Evolutionary conservation across 2,329 filamentous ascomycete genomes (phyloP).

Genomic region (Ceratocystis destructans): DNA sequence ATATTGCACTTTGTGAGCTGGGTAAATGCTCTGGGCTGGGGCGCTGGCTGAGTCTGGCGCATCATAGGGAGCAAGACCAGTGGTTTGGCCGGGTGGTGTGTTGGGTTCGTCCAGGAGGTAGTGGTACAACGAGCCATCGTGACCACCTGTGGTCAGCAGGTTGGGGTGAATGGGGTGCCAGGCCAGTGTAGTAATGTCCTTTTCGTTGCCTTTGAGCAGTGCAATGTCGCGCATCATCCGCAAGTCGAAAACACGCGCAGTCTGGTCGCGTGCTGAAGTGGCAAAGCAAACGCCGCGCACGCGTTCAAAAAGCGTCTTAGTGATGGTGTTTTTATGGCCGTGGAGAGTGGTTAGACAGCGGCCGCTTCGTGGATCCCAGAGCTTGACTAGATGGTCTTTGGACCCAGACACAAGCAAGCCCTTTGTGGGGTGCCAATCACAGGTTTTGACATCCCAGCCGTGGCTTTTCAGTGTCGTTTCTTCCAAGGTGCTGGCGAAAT

Average conservation of each 20-base stretch:
- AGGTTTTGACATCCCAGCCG: constrained; percentile 93
- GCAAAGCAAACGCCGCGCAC: constrained; percentile 74
- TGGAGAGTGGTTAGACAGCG: constrained; percentile 87
- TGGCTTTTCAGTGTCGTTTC: constrained; percentile 83
- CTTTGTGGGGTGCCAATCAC: constrained; percentile 95
- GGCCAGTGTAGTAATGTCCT: constrained; percentile 80
- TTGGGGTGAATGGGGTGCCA: constrained; percentile 92
- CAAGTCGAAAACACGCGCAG: constrained; percentile 83
- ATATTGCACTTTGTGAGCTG: constrained; percentile 71
- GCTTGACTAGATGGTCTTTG: constrained; percentile 92
- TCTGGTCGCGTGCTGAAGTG: constrained; percentile 86
- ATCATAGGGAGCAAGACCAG: constrained; percentile 72
- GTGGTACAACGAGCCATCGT: constrained; percentile 80
- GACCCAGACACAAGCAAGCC: constrained; percentile 89
- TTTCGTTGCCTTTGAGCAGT: constrained; percentile 84
- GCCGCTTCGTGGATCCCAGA: constrained; percentile 91
- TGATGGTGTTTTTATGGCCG: constrained; percentile 94
- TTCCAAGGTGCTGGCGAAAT: constrained; percentile 75
- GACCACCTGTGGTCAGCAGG: constrained; percentile 77
- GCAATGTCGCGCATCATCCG: constrained; percentile 98
- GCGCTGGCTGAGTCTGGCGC: constrained; percentile 64
- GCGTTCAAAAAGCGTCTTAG: constrained; percentile 80
- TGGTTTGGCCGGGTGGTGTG: constrained; percentile 56
- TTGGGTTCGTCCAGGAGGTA: constrained; percentile 96
- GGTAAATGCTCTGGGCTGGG: constrained; percentile 79